Base-by-base conservation (phyloP, 176 grass and related monocot genomes). In the Oryza meyeriana region DNA sequence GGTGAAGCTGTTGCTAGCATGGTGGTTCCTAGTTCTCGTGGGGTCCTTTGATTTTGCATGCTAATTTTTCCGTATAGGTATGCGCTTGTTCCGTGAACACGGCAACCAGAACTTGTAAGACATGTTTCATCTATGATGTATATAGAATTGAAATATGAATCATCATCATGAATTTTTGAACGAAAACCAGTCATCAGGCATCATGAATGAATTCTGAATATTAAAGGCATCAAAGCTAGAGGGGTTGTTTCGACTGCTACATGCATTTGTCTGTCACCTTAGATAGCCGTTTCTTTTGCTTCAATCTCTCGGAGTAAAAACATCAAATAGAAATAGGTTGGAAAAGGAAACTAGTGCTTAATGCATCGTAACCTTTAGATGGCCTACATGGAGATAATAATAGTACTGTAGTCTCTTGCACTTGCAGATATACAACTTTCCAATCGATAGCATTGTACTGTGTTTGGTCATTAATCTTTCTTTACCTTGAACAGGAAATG, bases 401-500 rank as follows among this genome's bases (percentile, higher is more conserved):
- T 72, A 72, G 71, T 5, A 41, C 28, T 70, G 2, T 0, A 10
- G 22, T 38, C 72, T 64, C 50, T 6, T 44, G 11, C 64, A 63
- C 25, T 35, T 45, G 13, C 22, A 26, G 36, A 57, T 35, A 44
- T 8, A 61, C 24, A 45, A 1, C 22, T 69, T 40, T 42, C 20
- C 6, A 41, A 1, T 52, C 20, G 33, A 55, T 22, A 20, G 24
- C 25, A 25, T 18, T 57, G 28, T 18, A 10, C 16, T 48, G 8
- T 55, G 4, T 85, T 22, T 26, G 26, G 28, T 71, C 26, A 34
- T 69, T 87, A 47, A 66, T 48, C 9, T 68, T 16, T 38, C 17
- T 68, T 11, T 44, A 63, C 65, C 22, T 86, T 77, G 40, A 71
- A 36, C 77, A 92, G 87, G 50, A 88, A 83, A 98, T 98, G 96